Conservation (phyloP, 1,284 basidiomycete species). For the Papiliotrema nemorosa region DNA sequence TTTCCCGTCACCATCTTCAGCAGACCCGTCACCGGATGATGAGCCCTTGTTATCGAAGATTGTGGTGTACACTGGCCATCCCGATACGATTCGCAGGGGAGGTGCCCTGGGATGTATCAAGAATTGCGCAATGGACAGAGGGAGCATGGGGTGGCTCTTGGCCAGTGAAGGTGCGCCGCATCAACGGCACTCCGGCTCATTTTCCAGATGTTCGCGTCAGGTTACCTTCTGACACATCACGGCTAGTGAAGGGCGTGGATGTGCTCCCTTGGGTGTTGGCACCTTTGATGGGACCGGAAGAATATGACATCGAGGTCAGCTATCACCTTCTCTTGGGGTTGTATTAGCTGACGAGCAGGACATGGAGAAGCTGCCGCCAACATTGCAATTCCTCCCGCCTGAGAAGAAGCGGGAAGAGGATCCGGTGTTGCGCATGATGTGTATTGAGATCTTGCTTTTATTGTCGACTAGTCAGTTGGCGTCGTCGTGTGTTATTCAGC, state of each 20-base stretch:
- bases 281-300: constrained; percentile 90
- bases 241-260: constrained; percentile 70
- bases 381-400: constrained; percentile 81
- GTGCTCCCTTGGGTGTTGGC: constrained; percentile 77
- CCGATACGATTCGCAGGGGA: constrained; percentile 75
- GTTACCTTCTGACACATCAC: constrained; percentile 40
- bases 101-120: constrained; percentile 83
- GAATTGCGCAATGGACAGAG: constrained; percentile 48
- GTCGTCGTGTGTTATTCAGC: background rate
- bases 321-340: background rate
- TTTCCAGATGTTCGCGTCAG: constrained; percentile 41
- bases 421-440: constrained; percentile 70
- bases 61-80: constrained; percentile 81
- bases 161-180: constrained; percentile 38
- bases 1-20: constrained; percentile 38
- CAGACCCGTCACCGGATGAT: constrained; percentile 32
- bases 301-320: constrained; percentile 78
- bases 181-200: background rate
- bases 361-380: constrained; percentile 78
- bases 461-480: constrained; percentile 68
- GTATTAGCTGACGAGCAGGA: constrained; percentile 55
- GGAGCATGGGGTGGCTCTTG: constrained; percentile 43
- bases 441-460: constrained; percentile 83
- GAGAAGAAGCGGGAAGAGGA: constrained; percentile 84
- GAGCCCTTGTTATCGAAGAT: constrained; percentile 81